Conservation (phyloP, 2,329 filamentous ascomycete species). For the Elsinoe ampelina region DNA sequence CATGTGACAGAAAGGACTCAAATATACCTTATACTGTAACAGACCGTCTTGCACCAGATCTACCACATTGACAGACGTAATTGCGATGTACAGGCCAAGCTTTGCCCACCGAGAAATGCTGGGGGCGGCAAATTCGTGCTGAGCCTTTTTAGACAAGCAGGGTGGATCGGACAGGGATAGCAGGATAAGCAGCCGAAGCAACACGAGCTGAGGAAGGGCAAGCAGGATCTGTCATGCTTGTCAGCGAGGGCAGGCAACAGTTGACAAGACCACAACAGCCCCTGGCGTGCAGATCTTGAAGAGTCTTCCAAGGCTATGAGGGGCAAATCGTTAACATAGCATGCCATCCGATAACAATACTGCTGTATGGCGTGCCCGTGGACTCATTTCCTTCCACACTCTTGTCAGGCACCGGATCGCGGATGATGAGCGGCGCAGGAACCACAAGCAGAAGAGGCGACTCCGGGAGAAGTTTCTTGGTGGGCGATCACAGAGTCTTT, state of each 20-base stretch:
- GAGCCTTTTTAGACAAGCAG: neutral
- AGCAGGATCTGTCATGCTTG: neutral
- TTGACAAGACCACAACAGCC: neutral
- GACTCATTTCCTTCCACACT: neutral
- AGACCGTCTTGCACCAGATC: neutral
- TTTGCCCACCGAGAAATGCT: neutral
- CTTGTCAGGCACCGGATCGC: neutral
- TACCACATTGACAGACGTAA: neutral
- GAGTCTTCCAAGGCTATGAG: neutral
- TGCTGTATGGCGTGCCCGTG: neutral
- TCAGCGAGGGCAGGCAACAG: neutral
- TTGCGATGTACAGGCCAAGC: conserved; percentile 7
- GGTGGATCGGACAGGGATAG: conserved; percentile 3
- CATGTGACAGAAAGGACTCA: neutral
- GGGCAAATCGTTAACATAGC: neutral
- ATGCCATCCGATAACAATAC: neutral
- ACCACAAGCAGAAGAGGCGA: neutral
- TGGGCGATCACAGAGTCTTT: neutral
- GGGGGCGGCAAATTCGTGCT: neutral
- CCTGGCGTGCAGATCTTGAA: neutral
- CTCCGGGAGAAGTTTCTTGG: neutral
- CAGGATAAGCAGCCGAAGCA: conserved; percentile 9
- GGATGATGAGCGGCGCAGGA: conserved; percentile 6
- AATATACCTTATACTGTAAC: neutral
- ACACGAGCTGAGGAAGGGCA: neutral